phyloP scores from a whole-genome alignment of 768 basidiomycete genomes.

The Phlebiopsis flavidoalba region DNA sequence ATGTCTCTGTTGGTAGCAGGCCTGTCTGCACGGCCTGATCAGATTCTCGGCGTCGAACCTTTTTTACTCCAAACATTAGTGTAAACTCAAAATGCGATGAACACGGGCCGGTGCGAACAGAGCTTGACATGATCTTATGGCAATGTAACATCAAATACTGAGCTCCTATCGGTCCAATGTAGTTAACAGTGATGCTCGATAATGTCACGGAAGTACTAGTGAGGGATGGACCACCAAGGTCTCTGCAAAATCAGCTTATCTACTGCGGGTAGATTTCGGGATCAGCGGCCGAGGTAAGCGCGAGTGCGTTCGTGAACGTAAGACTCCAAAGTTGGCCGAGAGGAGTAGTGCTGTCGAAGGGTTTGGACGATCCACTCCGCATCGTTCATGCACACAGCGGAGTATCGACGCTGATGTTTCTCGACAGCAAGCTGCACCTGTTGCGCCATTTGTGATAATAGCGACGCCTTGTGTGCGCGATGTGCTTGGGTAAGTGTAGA shows the following conservation, averaged over 20 bases:
- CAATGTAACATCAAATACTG: not conserved
- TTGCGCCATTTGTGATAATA: slow-evolving; percentile 17
- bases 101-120: too few species aligned
- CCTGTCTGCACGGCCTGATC: too few species aligned
- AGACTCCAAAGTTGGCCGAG: not conserved
- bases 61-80: too few species aligned
- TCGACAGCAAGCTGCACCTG: slow-evolving; percentile 9
- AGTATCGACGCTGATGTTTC: slow-evolving; percentile 16
- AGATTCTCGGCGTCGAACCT: too few species aligned
- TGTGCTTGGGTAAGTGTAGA: not conserved
- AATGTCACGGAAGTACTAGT: not conserved
- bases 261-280: not conserved
- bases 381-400: slow-evolving; percentile 23
- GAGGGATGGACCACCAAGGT: not conserved
- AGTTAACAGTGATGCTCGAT: not conserved
- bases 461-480: slow-evolving; percentile 15
- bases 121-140: too few species aligned
- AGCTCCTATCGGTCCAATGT: not conserved
- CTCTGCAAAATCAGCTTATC: not conserved
- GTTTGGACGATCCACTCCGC: slow-evolving; percentile 16
- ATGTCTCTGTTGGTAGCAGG: too few species aligned
- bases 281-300: not conserved
- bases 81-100: too few species aligned
- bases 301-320: not conserved
- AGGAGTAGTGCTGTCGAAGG: not conserved